Evolutionary conservation across 352 stramenopile species (phyloP), one percentile per base, ranked within the genome.

Genomic region (Hyaloperonospora brassicae): DNA sequence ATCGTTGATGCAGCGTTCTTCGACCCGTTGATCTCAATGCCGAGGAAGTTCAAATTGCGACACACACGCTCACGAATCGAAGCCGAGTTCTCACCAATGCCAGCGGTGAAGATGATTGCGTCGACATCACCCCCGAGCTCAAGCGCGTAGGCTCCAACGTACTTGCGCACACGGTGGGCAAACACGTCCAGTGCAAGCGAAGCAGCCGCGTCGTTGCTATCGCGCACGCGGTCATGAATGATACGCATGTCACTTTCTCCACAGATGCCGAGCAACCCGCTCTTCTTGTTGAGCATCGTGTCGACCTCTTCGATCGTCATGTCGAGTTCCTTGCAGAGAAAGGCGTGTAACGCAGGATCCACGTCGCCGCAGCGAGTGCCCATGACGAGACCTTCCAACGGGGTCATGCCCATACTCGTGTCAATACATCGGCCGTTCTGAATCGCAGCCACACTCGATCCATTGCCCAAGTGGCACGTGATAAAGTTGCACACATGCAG

Each of bases 371-470:
- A 87, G 30, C 87, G 84, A 46, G 87, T 95, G 48, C 85, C 86
- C 87, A 96, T 96, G 43, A 95, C 69, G 1, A 96, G 71, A 0
- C 87, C 87, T 47, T 92, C 82, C 6, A 95, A 72, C 10, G 87
- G 87, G 41, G 86, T 95, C 59, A 96, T 75, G 8, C 86, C 87
- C 87, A 96, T 96, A 41, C 75, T 87, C 22, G 87, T 96, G 63
- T 96, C 87, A 57, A 95, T 78, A 51, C 66, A 89, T 47, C 79
- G 67, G 21, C 86, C 87, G 23, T 87, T 63, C 2, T 61, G 63
- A 38, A 96, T 79, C 13, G 83, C 81, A 10, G 79, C 81, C 62
- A 96, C 86, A 45, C 73, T 90, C 22, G 84, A 85, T 30, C 87
- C 87, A 56, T 92, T 95, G 55, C 87, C 87, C 52, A 96, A 66